Evolutionary conservation across 805 yeast genomes (phyloP), one percentile per base, ranked within the genome.

Genomic region (Priceomyces medius): DNA sequence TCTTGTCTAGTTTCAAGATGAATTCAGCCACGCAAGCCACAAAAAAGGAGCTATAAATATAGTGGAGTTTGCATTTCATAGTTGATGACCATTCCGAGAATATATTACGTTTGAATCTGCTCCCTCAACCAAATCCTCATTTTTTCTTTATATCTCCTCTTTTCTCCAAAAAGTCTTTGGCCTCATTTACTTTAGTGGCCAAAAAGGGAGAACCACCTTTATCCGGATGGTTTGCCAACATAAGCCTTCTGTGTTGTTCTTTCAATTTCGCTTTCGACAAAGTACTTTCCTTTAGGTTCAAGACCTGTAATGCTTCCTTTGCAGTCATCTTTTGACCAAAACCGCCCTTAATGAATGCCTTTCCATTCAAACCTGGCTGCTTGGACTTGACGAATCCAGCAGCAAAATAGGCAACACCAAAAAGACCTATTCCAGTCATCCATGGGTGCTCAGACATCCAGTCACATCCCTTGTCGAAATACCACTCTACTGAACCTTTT

Each of bases 151-250:
- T 48, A 13, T 76, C 74, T 28, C 81, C 82, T 57, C 88, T 76
- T 62, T 81, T 79, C 51, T 87, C 93, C 59, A 87, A 68, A 53
- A 85, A 77, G 54, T 81, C 90, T 60, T 85, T 89, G 20, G 97
- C 97, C 66, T 90, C 96, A 61, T 90, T 90, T 46, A 90, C 84
- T 70, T 90, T 90, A 44, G 90, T 82, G 35, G 97, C 96, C 62
- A 90, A 61, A 55, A 77, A 88, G 20, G 95, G 86, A 8, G 95
- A 84, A 2, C 97, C 97, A 24, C 97, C 97, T 59, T 82, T 85
- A 68, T 90, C 97, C 8, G 97, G 97, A 59, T 90, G 97, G 61
- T 90, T 90, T 37, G 85, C 77, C 64, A 88, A 65, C 93, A 90
- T 86, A 55, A 89, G 83, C 53, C 73, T 73, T 66, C 96, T 79